These are phyloP conservation scores for Aaosphaeria arxii DNA, from an alignment of 2,329 filamentous ascomycete genomes.

Conservation along the genomic window DNA sequence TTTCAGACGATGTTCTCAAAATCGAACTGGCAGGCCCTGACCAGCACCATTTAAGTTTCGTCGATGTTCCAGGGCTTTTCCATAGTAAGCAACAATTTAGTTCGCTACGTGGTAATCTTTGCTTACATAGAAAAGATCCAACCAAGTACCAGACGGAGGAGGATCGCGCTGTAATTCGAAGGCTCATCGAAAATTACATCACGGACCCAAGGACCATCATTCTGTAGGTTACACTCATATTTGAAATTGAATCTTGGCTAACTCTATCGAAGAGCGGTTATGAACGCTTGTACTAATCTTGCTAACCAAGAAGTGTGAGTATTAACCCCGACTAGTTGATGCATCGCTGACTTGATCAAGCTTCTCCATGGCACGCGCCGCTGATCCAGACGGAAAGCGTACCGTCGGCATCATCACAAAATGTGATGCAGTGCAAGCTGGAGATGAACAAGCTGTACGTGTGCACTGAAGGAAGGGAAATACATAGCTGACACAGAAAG, in stretches of 20 bases:
- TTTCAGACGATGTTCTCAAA: constrained; percentile 41
- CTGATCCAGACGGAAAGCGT: not conserved
- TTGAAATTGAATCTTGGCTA: no score
- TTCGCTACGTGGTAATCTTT: no score
- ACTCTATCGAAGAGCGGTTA: not conserved
- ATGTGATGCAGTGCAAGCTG: not conserved
- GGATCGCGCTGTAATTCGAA: not conserved
- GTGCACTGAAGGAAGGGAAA: not conserved
- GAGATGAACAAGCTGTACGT: not conserved
- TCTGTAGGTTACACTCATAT: not conserved
- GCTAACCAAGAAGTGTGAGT: not conserved
- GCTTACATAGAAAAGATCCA: no score
- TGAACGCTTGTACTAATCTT: not conserved
- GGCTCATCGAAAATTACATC: not conserved
- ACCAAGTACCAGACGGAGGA: not conserved
- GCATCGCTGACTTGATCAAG: no score
- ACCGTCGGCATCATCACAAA: not conserved
- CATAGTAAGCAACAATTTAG: not conserved
- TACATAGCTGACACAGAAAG: no score
- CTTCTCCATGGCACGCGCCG: not conserved
- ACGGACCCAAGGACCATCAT: not conserved
- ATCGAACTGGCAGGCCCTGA: constrained; percentile 44
- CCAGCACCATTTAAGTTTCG: constrained; percentile 12
- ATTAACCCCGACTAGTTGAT: no score
- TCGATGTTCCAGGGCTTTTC: not conserved